These are phyloP conservation scores for Pythium monospermum DNA, from an alignment of 352 stramenopile genomes.

Conservation along the genomic window DNA sequence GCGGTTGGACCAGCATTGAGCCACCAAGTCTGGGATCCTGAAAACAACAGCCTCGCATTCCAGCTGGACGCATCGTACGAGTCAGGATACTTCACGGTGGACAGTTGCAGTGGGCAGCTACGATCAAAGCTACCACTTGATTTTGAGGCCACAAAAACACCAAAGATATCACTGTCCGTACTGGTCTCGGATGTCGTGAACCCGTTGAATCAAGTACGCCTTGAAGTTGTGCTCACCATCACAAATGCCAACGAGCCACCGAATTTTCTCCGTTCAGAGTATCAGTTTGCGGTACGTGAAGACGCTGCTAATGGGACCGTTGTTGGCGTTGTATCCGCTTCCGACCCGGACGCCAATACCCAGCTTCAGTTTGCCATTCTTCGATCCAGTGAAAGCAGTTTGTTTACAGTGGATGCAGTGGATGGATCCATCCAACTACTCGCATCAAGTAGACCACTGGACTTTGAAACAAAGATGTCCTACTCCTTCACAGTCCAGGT, in stretches of 20 bases:
- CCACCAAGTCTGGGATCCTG: slow-evolving; percentile 41
- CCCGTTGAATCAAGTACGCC: background rate
- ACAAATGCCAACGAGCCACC: slow-evolving; percentile 22
- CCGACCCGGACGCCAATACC: slow-evolving; percentile 13
- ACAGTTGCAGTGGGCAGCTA: slow-evolving; percentile 47
- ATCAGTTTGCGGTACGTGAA: slow-evolving; percentile 16
- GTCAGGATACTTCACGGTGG: slow-evolving; percentile 38
- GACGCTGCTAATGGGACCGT: slow-evolving; percentile 4
- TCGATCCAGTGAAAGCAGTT: background rate
- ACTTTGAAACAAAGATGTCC: slow-evolving; percentile 14
- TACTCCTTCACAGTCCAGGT: slow-evolving; percentile 13
- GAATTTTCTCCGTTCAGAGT: slow-evolving; percentile 9
- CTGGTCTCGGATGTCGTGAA: slow-evolving; percentile 9
- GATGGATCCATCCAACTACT: slow-evolving; percentile 5
- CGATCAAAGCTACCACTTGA: slow-evolving; percentile 29
- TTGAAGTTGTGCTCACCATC: slow-evolving; percentile 9
- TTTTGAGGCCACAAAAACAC: slow-evolving; percentile 25
- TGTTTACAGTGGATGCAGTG: slow-evolving; percentile 7
- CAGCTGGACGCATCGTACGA: slow-evolving; percentile 35
- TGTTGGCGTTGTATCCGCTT: slow-evolving; percentile 10
- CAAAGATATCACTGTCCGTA: slow-evolving; percentile 3
- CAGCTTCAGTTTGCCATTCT: slow-evolving; percentile 3
- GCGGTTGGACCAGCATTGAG: slow-evolving; percentile 27
- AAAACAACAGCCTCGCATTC: slow-evolving; percentile 46
- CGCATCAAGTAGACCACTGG: background rate